Conservation (phyloP, 257 asterid genomes). For the Gentiana straminea region DNA sequence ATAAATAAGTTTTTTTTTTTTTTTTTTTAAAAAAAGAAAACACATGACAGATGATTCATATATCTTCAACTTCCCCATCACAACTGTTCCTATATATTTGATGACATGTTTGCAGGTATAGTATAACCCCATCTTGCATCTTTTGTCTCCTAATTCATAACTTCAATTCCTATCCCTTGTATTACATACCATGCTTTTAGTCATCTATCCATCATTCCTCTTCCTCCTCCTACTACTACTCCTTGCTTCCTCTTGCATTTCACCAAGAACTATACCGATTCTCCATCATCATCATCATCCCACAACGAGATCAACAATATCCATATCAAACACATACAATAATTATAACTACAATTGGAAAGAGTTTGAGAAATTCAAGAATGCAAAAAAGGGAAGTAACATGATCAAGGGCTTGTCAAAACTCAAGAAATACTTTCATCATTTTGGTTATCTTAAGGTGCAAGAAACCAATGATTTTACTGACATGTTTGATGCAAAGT, state of each 20-base stretch:
- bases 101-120: background rate
- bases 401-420: constrained; percentile 30
- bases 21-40: no score
- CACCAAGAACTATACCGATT: constrained; percentile 27
- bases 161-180: background rate
- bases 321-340: constrained; percentile 4
- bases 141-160: no score
- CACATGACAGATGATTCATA: no score
- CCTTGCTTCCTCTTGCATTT: constrained; percentile 16
- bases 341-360: constrained; percentile 24
- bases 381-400: constrained; percentile 34
- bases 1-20: no score
- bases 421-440: constrained; percentile 49
- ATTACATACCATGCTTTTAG: constrained; percentile 25
- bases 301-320: constrained; percentile 1
- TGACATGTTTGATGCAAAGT: constrained; percentile 35
- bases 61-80: constrained; percentile 2
- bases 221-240: constrained; percentile 18
- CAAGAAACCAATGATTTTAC: constrained; percentile 13
- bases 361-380: constrained; percentile 26
- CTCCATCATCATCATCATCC: background rate
- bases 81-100: background rate
- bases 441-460: constrained; percentile 41
- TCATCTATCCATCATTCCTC: constrained; percentile 4
- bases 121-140: background rate